Evolutionary conservation across 805 yeast genomes (phyloP), one percentile per base, ranked within the genome.

Genomic region (Allodekkera sacchari): DNA sequence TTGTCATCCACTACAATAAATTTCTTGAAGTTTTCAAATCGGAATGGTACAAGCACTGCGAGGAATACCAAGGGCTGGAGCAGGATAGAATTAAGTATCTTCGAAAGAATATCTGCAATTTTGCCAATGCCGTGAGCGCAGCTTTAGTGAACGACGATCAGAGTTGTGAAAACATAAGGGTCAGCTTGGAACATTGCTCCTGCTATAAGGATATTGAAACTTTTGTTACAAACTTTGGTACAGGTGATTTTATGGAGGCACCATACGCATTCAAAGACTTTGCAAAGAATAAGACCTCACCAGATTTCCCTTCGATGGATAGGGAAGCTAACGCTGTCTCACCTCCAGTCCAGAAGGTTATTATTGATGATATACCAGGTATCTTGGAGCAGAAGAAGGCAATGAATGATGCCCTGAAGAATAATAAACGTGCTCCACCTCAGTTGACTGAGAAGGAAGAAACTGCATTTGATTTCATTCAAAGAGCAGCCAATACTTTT

Each of bases 81-180:
- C 71, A 74, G 30, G 85, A 81, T 48, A 68, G 88, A 39, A 70
- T 83, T 34, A 79, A 78, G 44, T 68, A 76, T 39, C 48, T 81
- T 35, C 79, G 83, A 45, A 62, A 78, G 12, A 82, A 77, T 43
- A 54, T 85, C 37, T 85, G 94, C 82, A 81, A 76, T 26, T 83
- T 66, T 47, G 75, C 89, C 28, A 84, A 84, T 53, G 65, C 76
- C 24, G 63, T 82, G 7, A 82, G 94, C 6, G 66, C 83, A 0
- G 64, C 77, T 3, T 85, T 95, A 50, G 88, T 84, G 20, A 71
- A 74, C 27, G 82, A 79, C 45, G 95, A 85, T 48, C 78, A 74
- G 39, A 67, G 81, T 7, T 83, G 81, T 34, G 95, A 85, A 48
- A 63, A 63, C 32, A 69, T 87, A 10, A 68, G 95, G 34, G 51